Base-by-base conservation (phyloP, 164 flowering plant genomes). In the Vitis labrusca region DNA sequence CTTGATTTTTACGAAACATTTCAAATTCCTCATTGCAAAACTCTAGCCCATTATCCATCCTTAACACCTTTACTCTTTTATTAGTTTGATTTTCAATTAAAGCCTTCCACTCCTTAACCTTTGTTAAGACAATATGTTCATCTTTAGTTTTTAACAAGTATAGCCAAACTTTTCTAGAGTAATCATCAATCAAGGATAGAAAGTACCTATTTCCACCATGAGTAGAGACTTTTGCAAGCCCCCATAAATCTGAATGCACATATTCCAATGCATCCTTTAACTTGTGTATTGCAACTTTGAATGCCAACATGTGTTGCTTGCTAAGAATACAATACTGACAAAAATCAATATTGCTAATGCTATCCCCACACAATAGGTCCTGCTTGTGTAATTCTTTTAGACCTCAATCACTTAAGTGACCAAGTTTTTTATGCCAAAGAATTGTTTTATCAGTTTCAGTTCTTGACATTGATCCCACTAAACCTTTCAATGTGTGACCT, bases 261-360 rank as follows among this genome's bases (percentile, higher is more conserved):
- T 70, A 70, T 14, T 73, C 71, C 0, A 75, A 61, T 3, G 10
- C 58, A 0, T 47, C 64, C 9, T 65, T 16, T 3, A 74, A 74
- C 0, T 9, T 30, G 52, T 73, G 73, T 11, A 32, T 66, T 7
- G 50, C 67, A 30, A 9, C 59, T 0, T 19, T 19, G 61, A 80
- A 80, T 2, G 17, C 69, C 0, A 71, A 50, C 27, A 67, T 65
- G 3, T 49, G 30, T 17, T 65, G 11, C 50, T 72, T 77, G 0
- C 70, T 61, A 47, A 61, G 59, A 1, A 71, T 61, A 59, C 65
- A 77, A 17, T 77, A 58, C 16, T 77, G 78, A 71, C 74, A 71
- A 15, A 74, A 77, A 3, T 73, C 61, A n/a, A 73, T 9, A 27
- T 62, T 54, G 0, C 59, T 29, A 44, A 50, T 56, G 4, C 23